Percentiles rank a stretch among this genome's conserved stretches.
Conservation (phyloP, 495 filamentous ascomycete species). For the Diplogelasinospora grovesii region DNA sequence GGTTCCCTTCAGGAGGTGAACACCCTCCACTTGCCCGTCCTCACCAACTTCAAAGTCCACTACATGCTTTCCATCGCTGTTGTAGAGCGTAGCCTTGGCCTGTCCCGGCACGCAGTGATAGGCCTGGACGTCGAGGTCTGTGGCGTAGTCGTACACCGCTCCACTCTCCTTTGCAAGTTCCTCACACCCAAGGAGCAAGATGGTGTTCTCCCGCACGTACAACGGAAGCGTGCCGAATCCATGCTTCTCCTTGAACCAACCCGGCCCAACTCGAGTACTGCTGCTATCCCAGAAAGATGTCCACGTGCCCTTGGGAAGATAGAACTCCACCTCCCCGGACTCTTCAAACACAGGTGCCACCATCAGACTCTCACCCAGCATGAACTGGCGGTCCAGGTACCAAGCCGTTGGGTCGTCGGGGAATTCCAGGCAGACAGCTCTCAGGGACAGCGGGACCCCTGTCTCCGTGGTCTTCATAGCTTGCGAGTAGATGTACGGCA, state of each 20-base stretch:
- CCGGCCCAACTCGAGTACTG: constrained; percentile 37
- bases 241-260: constrained; percentile 44
- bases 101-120: no score
- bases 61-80: no score
- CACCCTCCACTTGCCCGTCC: no score
- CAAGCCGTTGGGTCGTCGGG: constrained; percentile 56
- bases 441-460: constrained; percentile 48
- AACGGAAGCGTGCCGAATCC: constrained; percentile 41
- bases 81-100: no score
- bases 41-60: no score
- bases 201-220: constrained; percentile 42
- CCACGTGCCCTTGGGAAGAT: constrained; percentile 56
- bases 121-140: constrained; percentile 42
- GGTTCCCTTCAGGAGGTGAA: no score
- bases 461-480: constrained; percentile 37
- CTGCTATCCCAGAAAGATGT: constrained; percentile 42
- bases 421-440: constrained; percentile 60
- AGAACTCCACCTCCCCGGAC: constrained; percentile 53
- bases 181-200: constrained; percentile 40
- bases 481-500: constrained; percentile 56
- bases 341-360: constrained; percentile 58
- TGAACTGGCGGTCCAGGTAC: constrained; percentile 60
- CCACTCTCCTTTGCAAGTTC: constrained; percentile 37
- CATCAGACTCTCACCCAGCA: constrained; percentile 54
- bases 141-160: constrained; percentile 44